Evolutionary conservation across 805 yeast species (phyloP), one percentile per base, ranked within the genome.

Genomic region (Candida piceae): DNA sequence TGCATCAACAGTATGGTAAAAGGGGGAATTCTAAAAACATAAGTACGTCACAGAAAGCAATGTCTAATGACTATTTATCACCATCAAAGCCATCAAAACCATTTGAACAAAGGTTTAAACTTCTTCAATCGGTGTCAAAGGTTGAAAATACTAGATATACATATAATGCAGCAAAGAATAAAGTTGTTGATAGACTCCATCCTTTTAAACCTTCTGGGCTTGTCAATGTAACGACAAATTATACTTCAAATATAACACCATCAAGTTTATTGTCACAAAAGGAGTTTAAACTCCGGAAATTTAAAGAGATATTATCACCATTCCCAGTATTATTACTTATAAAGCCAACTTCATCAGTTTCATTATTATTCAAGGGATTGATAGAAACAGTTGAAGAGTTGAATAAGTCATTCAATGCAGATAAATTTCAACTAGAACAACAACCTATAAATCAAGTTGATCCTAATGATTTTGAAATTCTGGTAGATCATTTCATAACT

Each of bases 241-340:
- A n/a, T n/a, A n/a, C n/a, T n/a, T n/a, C n/a, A n/a, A n/a, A n/a
- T n/a, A n/a, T n/a, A n/a, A n/a, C n/a, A n/a, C 36, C 40, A 11
- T 24, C 25, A 3, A 5, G 12, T 16, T 20, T 18, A 12, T 31
- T 35, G 7, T 15, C 25, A 9, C 28, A 35, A 21, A 29, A 31
- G 12, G 3, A 23, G 28, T 12, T 24, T 4, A 21, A 17, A 16
- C 31, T 46, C 7, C 38, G 46, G 49, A 20, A 31, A 6, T 18
- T 28, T 11, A 10, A 28, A 28, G 30, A 29, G 4, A 33, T 38
- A 8, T 31, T 55, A 6, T 30, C 36, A 1, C 33, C 33, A 15
- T 54, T 45, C 17, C 58, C 60, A 0, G 29, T 49, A 3, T 30
- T 50, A 7, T 17, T 55, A 10, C 27, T 55, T 3, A 13, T 54